These are phyloP conservation scores for Glycine latifolia DNA, from an alignment of 306 rosid genomes.

Conservation along the genomic window DNA sequence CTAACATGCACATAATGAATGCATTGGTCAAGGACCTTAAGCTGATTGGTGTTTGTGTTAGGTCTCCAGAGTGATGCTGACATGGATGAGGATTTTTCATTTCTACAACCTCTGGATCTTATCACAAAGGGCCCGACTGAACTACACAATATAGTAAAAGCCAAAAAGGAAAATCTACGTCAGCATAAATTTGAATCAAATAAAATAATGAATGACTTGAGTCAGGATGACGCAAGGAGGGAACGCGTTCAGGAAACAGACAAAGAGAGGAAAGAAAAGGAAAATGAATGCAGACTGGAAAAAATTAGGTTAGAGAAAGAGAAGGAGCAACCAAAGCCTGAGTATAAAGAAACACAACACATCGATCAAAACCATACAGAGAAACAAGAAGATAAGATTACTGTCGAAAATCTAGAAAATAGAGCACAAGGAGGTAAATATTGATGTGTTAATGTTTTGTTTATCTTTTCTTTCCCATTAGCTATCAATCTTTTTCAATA, in stretches of 20 bases:
- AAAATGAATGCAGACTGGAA: slow-evolving; percentile 48
- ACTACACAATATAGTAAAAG: slow-evolving; percentile 58
- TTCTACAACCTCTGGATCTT: slow-evolving; percentile 73
- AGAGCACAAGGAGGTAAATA: slow-evolving; percentile 53
- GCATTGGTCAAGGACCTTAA: slow-evolving; percentile 30
- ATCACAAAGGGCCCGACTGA: slow-evolving; percentile 67
- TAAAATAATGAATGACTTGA: slow-evolving; percentile 46
- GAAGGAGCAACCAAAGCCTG: slow-evolving; percentile 50
- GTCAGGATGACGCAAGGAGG: slow-evolving; percentile 40
- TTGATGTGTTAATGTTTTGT: not conserved
- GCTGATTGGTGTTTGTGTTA: slow-evolving; percentile 53
- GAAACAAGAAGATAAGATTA: slow-evolving; percentile 54
- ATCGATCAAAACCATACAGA: slow-evolving; percentile 44
- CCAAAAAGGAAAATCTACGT: slow-evolving; percentile 60
- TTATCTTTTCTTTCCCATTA: not conserved
- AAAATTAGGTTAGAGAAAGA: slow-evolving; percentile 50
- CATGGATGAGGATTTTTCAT: slow-evolving; percentile 71
- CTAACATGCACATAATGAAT: not conserved
- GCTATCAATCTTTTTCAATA: slow-evolving; percentile 6
- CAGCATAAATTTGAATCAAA: slow-evolving; percentile 54
- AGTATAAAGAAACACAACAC: slow-evolving; percentile 44
- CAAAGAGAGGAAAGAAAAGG: slow-evolving; percentile 53
- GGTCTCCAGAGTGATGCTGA: slow-evolving; percentile 68
- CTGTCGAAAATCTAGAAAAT: slow-evolving; percentile 52
- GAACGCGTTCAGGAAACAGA: slow-evolving; percentile 47